Evolutionary conservation across 2,329 filamentous ascomycete genomes (phyloP).

Genomic region (Uncinocarpus reesii): DNA sequence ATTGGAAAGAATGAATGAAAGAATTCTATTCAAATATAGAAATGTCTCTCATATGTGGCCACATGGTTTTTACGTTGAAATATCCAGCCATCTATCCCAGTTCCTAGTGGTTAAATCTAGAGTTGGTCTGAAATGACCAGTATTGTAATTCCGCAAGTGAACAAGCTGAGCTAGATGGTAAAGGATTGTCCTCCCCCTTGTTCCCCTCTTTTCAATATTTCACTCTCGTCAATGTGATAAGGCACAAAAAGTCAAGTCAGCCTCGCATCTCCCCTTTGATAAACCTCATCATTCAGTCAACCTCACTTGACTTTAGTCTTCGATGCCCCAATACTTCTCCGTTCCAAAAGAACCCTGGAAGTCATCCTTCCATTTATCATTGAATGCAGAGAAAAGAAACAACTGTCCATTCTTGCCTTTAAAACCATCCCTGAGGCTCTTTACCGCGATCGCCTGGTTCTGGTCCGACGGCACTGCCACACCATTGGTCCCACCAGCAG

Average conservation of each 20-base stretch:
- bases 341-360: conserved; percentile 53
- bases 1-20: background rate
- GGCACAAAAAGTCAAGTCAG: too few relatives aligned
- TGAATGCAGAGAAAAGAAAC: conserved; percentile 68
- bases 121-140: too few relatives aligned
- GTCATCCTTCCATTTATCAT: conserved; percentile 68
- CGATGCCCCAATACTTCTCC: conserved; percentile 68
- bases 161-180: too few relatives aligned
- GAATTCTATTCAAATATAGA: background rate
- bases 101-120: too few relatives aligned
- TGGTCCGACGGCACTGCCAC: conserved; percentile 56
- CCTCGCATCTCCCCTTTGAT: too few relatives aligned
- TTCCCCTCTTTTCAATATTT: too few relatives aligned
- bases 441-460: conserved; percentile 57
- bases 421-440: conserved; percentile 54
- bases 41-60: background rate
- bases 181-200: too few relatives aligned
- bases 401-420: conserved; percentile 37
- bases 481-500: conserved; percentile 55
- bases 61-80: too few relatives aligned
- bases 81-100: too few relatives aligned
- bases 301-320: background rate
- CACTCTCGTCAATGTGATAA: too few relatives aligned
- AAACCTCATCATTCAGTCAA: too few relatives aligned
- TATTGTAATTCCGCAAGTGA: too few relatives aligned